A percentile compares a stretch with the other conserved stretches of the same genome.
These are phyloP conservation scores for Saturnispora ahearnii DNA, from an alignment of 805 yeast genomes.

Conservation along the genomic window DNA sequence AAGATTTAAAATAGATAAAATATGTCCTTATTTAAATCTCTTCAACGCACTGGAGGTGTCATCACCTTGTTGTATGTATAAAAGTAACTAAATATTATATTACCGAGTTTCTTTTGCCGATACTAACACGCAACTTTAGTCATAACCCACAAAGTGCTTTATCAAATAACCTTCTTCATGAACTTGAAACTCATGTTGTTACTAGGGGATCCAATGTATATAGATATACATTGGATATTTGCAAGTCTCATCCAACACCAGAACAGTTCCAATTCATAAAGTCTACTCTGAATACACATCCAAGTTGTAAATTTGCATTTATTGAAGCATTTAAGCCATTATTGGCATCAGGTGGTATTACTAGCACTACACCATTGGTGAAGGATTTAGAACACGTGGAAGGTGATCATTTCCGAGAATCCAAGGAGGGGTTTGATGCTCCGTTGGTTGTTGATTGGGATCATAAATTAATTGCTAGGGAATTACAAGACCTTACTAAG, in stretches of 20 bases:
- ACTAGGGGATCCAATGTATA: constrained; percentile 10
- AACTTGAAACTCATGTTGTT: constrained; percentile 11
- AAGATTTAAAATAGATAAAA: background rate
- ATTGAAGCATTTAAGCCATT: constrained; percentile 23
- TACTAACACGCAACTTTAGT: constrained; percentile 15
- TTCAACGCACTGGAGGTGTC: constrained; percentile 13
- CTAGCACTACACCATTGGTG: constrained; percentile 9
- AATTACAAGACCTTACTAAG: constrained; percentile 34
- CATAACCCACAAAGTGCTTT: constrained; percentile 21
- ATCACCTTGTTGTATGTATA: constrained; percentile 35
- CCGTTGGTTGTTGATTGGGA: constrained; percentile 61
- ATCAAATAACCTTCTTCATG: constrained; percentile 14
- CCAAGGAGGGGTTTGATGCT: constrained; percentile 25
- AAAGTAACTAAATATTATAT: background rate
- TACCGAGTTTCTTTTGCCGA: background rate
- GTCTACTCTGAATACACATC: constrained; percentile 20
- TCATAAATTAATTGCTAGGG: constrained; percentile 43
- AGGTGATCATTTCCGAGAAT: background rate
- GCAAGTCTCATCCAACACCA: constrained; percentile 20
- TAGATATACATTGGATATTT: constrained; percentile 21
- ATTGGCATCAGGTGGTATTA: constrained; percentile 10
- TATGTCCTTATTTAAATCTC: constrained; percentile 3
- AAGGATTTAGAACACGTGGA: constrained; percentile 11
- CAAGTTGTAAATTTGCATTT: constrained; percentile 23
- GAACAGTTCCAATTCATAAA: constrained; percentile 28